Conservation (phyloP, 23 red algal genomes). For the Gracilaria vermiculophylla region DNA sequence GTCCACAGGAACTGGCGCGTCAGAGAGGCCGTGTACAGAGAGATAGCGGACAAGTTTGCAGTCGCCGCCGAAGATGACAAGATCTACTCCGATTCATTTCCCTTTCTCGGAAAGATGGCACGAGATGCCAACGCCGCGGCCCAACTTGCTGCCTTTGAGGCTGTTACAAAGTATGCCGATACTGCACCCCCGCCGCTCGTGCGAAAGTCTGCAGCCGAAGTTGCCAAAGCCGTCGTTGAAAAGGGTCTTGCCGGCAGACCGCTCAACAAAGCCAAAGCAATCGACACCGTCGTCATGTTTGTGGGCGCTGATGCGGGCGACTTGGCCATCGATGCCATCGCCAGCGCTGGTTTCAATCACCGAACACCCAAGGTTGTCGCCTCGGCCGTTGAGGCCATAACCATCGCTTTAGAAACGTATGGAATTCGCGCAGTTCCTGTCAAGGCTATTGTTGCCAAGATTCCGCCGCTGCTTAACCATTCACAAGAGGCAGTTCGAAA, state of each 20-base stretch:
- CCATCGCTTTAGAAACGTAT: conserved; percentile 62
- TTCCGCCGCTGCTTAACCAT: conserved; percentile 87
- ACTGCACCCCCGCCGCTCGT: conserved; percentile 57
- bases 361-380: conserved; percentile 91
- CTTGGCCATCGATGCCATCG: conserved; percentile 51
- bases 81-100: conserved; percentile 68
- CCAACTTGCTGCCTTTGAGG: conserved; percentile 83
- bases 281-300: conserved; percentile 75
- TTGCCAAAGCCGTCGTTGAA: conserved; percentile 74
- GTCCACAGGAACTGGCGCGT: conserved; percentile 87
- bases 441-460: conserved; percentile 62
- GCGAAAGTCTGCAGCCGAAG: conserved; percentile 51
- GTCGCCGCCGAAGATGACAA: conserved; percentile 45
- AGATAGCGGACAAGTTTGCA: conserved; percentile 45
- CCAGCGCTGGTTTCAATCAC: conserved; percentile 66
- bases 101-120: conserved; percentile 67
- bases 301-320: conserved; percentile 84
- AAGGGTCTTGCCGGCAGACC: conserved; percentile 82
- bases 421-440: conserved; percentile 57
- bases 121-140: conserved; percentile 94
- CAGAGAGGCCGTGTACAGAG: conserved; percentile 66
- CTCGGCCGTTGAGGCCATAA: conserved; percentile 65
- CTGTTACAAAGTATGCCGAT: conserved; percentile 48
- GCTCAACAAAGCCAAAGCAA: conserved; percentile 68
- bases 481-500: conserved; percentile 82